A percentile compares a stretch with the other conserved stretches of the same genome.
Conservation (phyloP, 179 eudicot species). For the Heliamphora pulchella region DNA sequence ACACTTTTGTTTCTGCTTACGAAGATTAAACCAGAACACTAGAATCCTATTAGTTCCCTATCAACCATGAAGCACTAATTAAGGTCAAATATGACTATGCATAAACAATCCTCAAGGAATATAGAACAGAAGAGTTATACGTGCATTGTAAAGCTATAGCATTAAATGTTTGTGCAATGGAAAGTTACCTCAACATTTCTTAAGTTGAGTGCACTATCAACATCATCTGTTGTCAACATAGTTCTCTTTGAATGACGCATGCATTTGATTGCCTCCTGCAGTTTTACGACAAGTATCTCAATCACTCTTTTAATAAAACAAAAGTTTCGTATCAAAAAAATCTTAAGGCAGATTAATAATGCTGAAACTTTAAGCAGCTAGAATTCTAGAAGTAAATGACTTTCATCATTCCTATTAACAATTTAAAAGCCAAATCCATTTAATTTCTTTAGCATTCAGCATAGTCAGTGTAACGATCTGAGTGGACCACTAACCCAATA, state of each 20-base stretch:
- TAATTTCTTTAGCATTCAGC: no score
- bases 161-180: background rate
- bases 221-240: constrained; percentile 39
- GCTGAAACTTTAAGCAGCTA: no score
- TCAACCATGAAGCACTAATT: background rate
- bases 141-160: background rate
- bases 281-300: constrained; percentile 7
- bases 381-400: no score
- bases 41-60: background rate
- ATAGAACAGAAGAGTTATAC: background rate
- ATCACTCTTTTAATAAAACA: background rate
- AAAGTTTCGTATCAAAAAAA: no score
- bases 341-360: no score
- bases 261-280: constrained; percentile 53
- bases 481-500: no score
- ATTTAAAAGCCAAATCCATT: no score
- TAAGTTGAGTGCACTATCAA: constrained; percentile 42
- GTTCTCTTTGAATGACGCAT: constrained; percentile 51
- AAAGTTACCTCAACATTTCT: constrained; percentile 46
- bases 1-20: background rate
- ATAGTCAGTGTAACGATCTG: no score
- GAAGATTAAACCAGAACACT: background rate
- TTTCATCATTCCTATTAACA: no score
- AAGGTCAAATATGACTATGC: constrained; percentile 2
- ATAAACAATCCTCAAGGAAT: background rate